Conservation (phyloP, 345 rosid species). For the Atalantia buxifolia region DNA sequence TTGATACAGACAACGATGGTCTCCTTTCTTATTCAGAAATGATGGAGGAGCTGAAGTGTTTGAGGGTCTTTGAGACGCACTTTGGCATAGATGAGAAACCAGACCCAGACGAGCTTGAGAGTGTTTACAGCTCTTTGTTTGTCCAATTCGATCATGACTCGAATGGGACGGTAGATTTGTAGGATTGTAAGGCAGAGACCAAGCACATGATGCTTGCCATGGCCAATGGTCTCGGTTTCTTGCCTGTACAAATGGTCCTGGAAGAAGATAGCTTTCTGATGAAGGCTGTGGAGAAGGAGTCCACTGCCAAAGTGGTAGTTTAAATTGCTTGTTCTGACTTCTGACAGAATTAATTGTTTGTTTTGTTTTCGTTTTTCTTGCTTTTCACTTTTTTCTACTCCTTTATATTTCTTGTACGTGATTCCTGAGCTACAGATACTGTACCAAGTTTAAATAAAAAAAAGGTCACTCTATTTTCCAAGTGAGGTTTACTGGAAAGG, state of each 20-base stretch:
- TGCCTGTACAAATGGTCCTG: conserved; percentile 46
- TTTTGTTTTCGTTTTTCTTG: background rate
- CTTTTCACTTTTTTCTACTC: too few relatives aligned
- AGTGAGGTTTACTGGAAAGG: background rate
- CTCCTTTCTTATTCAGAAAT: conserved; percentile 38
- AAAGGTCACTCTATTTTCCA: background rate
- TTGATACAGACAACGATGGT: conserved; percentile 37
- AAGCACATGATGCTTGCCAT: conserved; percentile 44
- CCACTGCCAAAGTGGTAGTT: conserved; percentile 13
- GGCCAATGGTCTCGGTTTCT: conserved; percentile 47
- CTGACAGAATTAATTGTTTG: background rate
- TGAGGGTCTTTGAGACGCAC: conserved; percentile 41
- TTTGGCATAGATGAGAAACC: conserved; percentile 32
- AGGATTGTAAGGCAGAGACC: conserved; percentile 47
- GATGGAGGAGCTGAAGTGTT: conserved; percentile 38
- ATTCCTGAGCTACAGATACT: background rate
- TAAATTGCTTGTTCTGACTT: background rate
- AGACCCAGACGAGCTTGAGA: conserved; percentile 22
- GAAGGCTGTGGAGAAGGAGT: conserved; percentile 45
- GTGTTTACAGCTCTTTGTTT: conserved; percentile 29
- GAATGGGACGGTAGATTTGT: conserved; percentile 33
- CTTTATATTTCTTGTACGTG: background rate
- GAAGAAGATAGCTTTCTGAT: conserved; percentile 44
- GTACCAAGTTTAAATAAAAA: background rate
- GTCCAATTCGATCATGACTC: conserved; percentile 37